A percentile compares a stretch with the other conserved stretches of the same genome.
Conservation (phyloP, 148 eudicot genomes). For the Rhododendron simsii region DNA sequence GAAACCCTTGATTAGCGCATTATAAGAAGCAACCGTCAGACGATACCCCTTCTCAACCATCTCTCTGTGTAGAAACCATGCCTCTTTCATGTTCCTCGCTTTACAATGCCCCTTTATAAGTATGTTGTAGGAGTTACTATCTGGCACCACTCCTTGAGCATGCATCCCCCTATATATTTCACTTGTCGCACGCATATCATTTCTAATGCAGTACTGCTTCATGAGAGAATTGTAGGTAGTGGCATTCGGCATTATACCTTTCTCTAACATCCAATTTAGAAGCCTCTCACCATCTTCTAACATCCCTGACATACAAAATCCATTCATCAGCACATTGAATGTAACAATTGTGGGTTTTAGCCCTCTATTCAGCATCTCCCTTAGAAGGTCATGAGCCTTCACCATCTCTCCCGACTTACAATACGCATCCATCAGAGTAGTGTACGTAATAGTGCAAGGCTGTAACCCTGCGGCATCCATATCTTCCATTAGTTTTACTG, state of each 20-base stretch:
- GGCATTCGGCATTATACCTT: constrained; percentile 68
- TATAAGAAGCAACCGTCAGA: constrained; percentile 56
- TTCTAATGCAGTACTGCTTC: constrained; percentile 71
- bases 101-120: constrained; percentile 85
- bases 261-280: constrained; percentile 85
- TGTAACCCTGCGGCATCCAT: constrained; percentile 61
- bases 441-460: constrained; percentile 79
- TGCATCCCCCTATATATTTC: constrained; percentile 63
- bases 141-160: constrained; percentile 54
- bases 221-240: constrained; percentile 82
- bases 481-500: constrained; percentile 60
- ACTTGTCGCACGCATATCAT: constrained; percentile 56
- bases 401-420: constrained; percentile 69
- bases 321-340: constrained; percentile 85
- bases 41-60: constrained; percentile 65
- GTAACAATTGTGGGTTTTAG: constrained; percentile 81
- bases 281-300: constrained; percentile 77
- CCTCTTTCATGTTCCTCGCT: constrained; percentile 93
- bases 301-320: constrained; percentile 83
- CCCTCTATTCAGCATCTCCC: constrained; percentile 70
- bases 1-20: constrained; percentile 69
- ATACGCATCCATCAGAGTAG: constrained; percentile 91
- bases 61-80: constrained; percentile 79
- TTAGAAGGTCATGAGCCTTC: constrained; percentile 69
- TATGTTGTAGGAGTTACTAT: constrained; percentile 74